These are phyloP conservation scores for Fusarium sp. DNA, from an alignment of 2,329 filamentous ascomycete genomes.

Conservation along the genomic window DNA sequence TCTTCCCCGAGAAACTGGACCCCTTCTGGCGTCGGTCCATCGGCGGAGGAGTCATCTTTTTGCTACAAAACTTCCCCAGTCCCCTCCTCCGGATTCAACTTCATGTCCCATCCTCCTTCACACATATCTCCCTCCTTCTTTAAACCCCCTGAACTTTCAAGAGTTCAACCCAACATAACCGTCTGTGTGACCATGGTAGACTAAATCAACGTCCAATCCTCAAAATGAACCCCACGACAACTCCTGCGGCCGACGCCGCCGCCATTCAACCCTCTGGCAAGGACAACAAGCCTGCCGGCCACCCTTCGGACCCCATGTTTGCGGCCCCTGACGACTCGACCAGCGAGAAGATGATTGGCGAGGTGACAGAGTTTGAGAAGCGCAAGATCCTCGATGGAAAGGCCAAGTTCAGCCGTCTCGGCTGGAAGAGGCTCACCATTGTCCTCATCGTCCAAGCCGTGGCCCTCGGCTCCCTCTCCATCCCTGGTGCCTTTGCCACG, in stretches of 20 bases:
- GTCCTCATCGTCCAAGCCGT: slow-evolving; percentile 42
- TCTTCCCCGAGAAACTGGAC: background rate
- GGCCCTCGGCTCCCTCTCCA: slow-evolving; percentile 40
- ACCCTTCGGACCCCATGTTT: slow-evolving; percentile 20
- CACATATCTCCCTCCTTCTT: background rate
- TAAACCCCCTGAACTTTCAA: background rate
- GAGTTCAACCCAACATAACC: slow-evolving; percentile 9
- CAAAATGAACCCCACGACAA: slow-evolving; percentile 32
- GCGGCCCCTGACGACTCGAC: slow-evolving; percentile 23
- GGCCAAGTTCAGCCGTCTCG: slow-evolving; percentile 39
- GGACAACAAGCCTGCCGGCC: slow-evolving; percentile 10
- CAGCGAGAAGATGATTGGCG: slow-evolving; percentile 39
- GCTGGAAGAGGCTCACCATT: slow-evolving; percentile 43
- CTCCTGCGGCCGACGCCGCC: slow-evolving; percentile 29
- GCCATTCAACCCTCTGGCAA: slow-evolving; percentile 22
- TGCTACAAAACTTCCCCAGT: slow-evolving; percentile 29
- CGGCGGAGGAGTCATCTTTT: slow-evolving; percentile 15
- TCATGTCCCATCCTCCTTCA: background rate
- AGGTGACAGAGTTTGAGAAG: slow-evolving; percentile 41
- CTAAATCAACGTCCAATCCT: slow-evolving; percentile 8
- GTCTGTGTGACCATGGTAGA: slow-evolving; percentile 39
- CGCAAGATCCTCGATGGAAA: slow-evolving; percentile 40
- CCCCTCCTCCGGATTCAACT: slow-evolving; percentile 1
- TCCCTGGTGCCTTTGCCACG: slow-evolving; percentile 39
- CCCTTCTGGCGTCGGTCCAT: slow-evolving; percentile 30